Base-by-base conservation (phyloP, 2,329 filamentous ascomycete species). In the Fusarium mangiferae region DNA sequence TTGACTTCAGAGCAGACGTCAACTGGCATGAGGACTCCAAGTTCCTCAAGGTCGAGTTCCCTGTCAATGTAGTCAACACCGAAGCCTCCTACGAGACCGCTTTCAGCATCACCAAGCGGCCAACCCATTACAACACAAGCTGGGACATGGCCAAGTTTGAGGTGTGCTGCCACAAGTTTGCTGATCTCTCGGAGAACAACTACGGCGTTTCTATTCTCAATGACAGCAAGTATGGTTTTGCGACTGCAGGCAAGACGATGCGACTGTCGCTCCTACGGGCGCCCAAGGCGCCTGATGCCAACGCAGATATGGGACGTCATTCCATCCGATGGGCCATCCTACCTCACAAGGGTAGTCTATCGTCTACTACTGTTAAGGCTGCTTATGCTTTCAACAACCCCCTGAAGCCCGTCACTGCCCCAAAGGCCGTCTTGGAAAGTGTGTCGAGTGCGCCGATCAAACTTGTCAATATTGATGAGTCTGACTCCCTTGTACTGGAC, bases 121-220 rank as follows among this genome's bases (percentile, higher is more conserved):
- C 96, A 6, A 99, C 96, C 0, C 96, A 99, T 84, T 98, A 98
- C 88, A 99, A 99, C 85, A 99, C 96, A 7, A 89, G 90, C 75
- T 98, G 95, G 95, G 95, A 98, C 80, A 97, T 97, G 95, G 95
- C 95, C 79, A 98, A 98, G 79, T 98, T 98, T 78, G 95, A 98
- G 85, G 95, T 98, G 58, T 98, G 95, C 87, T 96, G 93, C 81
- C 95, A 98, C 85, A 96, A 95, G 81, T 98, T 94, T 86, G 95
- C 95, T 17, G 95, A 98, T 82, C 85, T 98, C 33, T 96, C 93
- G 1, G 95, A 98, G 82, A 87, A 93, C 78, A 92, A 92, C 60
- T 98, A 97, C 78, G 95, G 95, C 72, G 94, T 98, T 13, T 96
- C 94, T 6, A 93, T 98, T 71, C 88, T 98, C 67, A 98, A 98